These are phyloP conservation scores for Myrica gale DNA, from an alignment of 306 rosid species.

Conservation along the genomic window DNA sequence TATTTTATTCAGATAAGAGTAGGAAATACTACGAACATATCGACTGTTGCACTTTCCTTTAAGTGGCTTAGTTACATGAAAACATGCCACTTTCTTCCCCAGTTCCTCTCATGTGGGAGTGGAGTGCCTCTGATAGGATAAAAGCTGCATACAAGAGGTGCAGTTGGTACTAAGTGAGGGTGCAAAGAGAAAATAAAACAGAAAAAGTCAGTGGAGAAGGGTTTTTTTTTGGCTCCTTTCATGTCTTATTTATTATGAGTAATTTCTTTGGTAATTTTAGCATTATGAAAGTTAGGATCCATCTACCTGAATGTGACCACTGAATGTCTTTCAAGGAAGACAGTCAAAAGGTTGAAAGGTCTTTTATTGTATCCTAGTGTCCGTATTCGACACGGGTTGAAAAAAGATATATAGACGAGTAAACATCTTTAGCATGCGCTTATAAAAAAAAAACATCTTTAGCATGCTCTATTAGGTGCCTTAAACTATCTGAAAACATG, in stretches of 20 bases:
- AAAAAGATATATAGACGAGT: not conserved
- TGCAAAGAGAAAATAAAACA: not conserved
- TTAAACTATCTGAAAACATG: not conserved
- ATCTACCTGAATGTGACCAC: not conserved
- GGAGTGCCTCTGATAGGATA: not conserved
- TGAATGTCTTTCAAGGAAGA: not conserved
- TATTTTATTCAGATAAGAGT: not conserved
- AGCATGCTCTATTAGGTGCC: not conserved
- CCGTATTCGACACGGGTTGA: not conserved
- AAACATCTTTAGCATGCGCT: not conserved
- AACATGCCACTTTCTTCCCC: constrained; percentile 8
- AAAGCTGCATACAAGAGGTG: not conserved
- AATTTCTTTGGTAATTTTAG: not conserved
- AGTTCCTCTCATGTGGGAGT: not conserved
- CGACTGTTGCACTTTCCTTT: not conserved
- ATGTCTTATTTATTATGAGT: not conserved
- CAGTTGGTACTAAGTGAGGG: not conserved
- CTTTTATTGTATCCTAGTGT: not conserved
- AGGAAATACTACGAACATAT: not conserved
- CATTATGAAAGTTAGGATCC: not conserved
- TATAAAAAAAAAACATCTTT: not conserved
- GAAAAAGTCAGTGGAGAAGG: not conserved
- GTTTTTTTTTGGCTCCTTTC: not conserved
- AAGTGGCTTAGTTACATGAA: not conserved
- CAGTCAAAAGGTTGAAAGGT: constrained; percentile 3